Base-by-base conservation (phyloP, 2,329 filamentous ascomycete genomes). In the Penicillium brasilianum region DNA sequence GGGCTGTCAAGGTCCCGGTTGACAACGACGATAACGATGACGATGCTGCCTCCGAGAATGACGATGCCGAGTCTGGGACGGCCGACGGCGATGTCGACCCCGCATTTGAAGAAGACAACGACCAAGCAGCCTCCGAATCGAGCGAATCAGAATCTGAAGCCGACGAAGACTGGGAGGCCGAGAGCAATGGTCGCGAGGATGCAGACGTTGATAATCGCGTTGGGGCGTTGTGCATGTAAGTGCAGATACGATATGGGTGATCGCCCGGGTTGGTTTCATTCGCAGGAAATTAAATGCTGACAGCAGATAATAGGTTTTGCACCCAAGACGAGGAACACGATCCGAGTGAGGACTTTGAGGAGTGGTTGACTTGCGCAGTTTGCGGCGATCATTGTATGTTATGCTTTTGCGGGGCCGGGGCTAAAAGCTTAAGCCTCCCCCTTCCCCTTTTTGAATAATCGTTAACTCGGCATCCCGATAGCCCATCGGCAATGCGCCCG, bases 401-500 rank as follows among this genome's bases (percentile, higher is more conserved):
- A 30, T 64, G 57, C 62, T 63, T 34, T 67, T 64, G 55, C 64
- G 68, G 67, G 61, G 63, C 36, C 65, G 52, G 50, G 65, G 54
- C 64, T 36, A 66, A 67, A 69, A 62, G 66, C 70, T 71, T 71
- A 70, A 64, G 74, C 72, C 73, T 54, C 57, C 53, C 70, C 65
- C 54, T 62, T 59, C 28, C 46, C 55, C 58, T 61, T 63, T 70
- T 62, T 64, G 56, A 59, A 64, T 58, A 57, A 57, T 66, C 69
- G 66, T 71, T 75, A 64, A 76, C 72, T 81, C 81, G 78, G 81
- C 77, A 76, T 74, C 72, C 78, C 76, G 78, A 74, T 81, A 97
- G 94, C 93, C 72, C 94, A 98, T 82, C 88, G 90, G 76, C 90
- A 95, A 84, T 97, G 94, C 79, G 93, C 92, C 60, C 88, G 90